Conservation (phyloP, 805 yeast genomes). For the Nakazawaea siamensis region DNA sequence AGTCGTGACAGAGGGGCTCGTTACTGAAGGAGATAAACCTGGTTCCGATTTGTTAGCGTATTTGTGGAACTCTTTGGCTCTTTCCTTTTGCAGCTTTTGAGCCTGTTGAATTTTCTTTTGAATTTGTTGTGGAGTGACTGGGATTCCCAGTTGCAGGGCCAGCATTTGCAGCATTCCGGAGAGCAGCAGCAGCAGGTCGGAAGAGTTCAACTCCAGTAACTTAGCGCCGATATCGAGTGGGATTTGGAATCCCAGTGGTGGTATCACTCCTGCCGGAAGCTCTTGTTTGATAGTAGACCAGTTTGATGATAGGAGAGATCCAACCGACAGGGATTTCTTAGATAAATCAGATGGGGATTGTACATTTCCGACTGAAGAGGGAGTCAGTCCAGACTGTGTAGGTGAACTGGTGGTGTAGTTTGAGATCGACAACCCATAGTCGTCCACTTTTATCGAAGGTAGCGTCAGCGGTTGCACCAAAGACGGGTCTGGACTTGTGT, state of each 20-base stretch:
- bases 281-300: neutral
- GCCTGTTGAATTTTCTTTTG: conserved; percentile 7
- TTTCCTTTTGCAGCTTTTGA: conserved; percentile 7
- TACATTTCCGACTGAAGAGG: no score
- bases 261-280: neutral
- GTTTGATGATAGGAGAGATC: neutral
- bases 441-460: neutral
- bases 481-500: neutral
- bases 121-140: conserved; percentile 9
- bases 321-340: neutral
- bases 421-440: neutral
- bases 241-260: no score
- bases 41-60: conserved; percentile 11
- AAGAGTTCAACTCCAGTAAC: neutral
- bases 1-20: conserved; percentile 1
- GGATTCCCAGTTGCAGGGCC: neutral
- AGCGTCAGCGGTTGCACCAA: neutral
- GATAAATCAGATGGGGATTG: neutral
- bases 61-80: conserved; percentile 9
- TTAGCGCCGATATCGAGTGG: no score
- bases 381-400: neutral
- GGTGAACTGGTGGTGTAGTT: no score
- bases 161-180: neutral
- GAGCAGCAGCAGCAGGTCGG: neutral
- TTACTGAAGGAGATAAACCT: conserved; percentile 4